Base-by-base conservation (phyloP, 2,329 filamentous ascomycete genomes). In the Cordyceps cateniannulata region DNA sequence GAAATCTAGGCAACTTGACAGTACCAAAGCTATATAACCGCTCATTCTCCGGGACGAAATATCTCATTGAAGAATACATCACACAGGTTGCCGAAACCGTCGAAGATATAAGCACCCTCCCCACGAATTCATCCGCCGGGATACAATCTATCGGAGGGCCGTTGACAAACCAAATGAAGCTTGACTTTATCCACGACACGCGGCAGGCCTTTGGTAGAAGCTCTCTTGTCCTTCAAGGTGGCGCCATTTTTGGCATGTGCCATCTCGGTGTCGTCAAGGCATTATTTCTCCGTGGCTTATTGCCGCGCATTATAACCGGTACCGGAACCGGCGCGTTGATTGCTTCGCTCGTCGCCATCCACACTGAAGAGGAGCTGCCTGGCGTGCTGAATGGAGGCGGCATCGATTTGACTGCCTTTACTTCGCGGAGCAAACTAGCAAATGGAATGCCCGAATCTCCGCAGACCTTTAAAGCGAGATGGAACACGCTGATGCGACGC, bases 221-320 rank as follows among this genome's bases (percentile, higher is more conserved):
- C 60, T 92, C 90, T 1, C 80, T 97, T 25, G 88, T 97, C 5
- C 75, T 97, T 1, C 92, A 97, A 71, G 93, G 93, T 52, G 93
- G 93, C 16, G 90, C 91, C 47, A 93, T 96, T 62, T 96, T 97
- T 68, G 93, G 93, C 2, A 76, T 96, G 10, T 96, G 91, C 68
- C 93, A 97, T 73, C 73, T 97, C 5, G 93, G 93, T 7, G 91
- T 97, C 6, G 90, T 96, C 44, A 96, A 93, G 70, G 92, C 92
- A 2, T 77, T 97, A 45, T 90, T 93, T 73, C 76, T 92, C 40
- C 84, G 89, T 29, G 90, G 90, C 0, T 76, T 97, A 18, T 79
- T 97, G 50, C 93, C 95, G 4, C 85, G 91, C 48, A 96, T 97
- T 67, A 93, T 98, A 66, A 91, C 91, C 0, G 93, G 93, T 9